A percentile compares a stretch with the other conserved stretches of the same genome.
These are phyloP conservation scores for Aspergillus clavatus DNA, from an alignment of 2,329 filamentous ascomycete genomes.

Conservation along the genomic window DNA sequence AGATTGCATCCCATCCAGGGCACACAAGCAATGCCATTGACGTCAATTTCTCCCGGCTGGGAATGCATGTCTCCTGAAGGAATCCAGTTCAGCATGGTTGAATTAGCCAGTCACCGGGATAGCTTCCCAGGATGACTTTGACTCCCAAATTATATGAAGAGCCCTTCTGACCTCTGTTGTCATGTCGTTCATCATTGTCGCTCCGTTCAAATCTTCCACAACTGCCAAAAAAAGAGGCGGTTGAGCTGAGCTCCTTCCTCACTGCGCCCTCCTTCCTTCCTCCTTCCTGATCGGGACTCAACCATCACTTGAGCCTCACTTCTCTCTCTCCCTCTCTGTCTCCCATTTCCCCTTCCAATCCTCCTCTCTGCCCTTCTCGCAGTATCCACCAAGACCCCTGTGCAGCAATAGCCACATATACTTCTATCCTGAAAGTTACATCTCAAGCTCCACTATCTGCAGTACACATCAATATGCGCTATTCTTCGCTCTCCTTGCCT, in stretches of 20 bases:
- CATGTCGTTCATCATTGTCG: not conserved
- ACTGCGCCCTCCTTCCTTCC: not conserved
- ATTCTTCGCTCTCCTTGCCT: conserved; percentile 13
- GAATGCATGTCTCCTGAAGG: not conserved
- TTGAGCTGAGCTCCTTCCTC: not conserved
- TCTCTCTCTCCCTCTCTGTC: not conserved
- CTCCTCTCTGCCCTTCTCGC: not conserved
- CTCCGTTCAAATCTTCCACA: not conserved
- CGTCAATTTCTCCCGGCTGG: conserved; percentile 10
- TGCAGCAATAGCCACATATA: no score
- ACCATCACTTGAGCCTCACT: not conserved
- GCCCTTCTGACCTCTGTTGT: no score
- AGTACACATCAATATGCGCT: conserved; percentile 16
- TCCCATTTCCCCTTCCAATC: not conserved
- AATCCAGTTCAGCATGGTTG: not conserved
- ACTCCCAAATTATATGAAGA: no score
- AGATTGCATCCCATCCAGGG: not conserved
- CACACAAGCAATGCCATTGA: conserved; percentile 8
- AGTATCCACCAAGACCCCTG: no score
- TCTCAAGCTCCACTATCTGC: not conserved
- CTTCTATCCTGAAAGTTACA: not conserved
- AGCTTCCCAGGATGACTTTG: no score
- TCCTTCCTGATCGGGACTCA: not conserved
- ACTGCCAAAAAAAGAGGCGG: not conserved
- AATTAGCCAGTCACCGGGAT: not conserved